A percentile compares a stretch with the other conserved stretches of the same genome.
These are phyloP conservation scores for Diutina pseudorugosa DNA, from an alignment of 1,139 yeast genomes.

Conservation along the genomic window DNA sequence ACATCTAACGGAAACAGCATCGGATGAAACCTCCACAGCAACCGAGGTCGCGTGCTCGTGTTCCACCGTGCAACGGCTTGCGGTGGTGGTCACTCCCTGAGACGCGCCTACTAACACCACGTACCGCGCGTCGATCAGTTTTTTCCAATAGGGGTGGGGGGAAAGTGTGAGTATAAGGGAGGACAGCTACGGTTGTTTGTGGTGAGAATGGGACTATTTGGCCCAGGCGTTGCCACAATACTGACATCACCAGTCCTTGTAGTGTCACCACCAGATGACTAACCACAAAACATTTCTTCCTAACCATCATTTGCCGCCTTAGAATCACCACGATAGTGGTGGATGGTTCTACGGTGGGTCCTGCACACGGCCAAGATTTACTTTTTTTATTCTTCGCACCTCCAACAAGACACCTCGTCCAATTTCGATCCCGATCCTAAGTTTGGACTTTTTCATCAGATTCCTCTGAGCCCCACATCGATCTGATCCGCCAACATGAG, in stretches of 20 bases:
- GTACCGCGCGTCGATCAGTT: neutral
- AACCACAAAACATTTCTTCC: no score
- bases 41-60: neutral
- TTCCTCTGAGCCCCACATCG: neutral
- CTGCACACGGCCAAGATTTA: neutral
- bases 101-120: neutral
- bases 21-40: neutral
- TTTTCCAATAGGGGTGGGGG: neutral
- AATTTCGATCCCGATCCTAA: neutral
- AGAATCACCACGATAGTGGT: neutral
- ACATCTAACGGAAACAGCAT: no score
- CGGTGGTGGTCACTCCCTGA: neutral
- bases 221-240: no score
- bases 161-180: no score
- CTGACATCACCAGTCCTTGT: no score
- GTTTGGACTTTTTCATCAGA: neutral
- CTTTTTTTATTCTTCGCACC: neutral
- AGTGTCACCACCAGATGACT: no score
- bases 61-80: neutral
- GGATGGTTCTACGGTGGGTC: neutral
- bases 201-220: no score
- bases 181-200: no score
- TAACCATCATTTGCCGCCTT: no score
- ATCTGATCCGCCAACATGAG: constrained; percentile 17
- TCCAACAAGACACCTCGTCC: neutral